Base-by-base conservation (phyloP, 23 red algal genomes). In the Porphyridium purpureum region DNA sequence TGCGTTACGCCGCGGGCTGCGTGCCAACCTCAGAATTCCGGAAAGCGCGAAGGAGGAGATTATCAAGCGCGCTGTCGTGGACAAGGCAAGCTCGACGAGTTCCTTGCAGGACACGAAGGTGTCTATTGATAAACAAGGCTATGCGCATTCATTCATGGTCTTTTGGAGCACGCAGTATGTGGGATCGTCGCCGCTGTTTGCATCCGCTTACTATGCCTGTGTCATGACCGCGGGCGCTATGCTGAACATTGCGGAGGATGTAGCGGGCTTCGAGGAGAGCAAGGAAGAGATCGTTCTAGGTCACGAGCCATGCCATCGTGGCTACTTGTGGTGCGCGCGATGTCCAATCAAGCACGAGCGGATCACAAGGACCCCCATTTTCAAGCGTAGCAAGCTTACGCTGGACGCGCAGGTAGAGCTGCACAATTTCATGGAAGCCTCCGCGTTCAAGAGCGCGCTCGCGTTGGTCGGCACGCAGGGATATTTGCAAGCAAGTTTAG, bases 141-240 rank as follows among this genome's bases (percentile, higher is more conserved):
- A 1, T 0, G 59, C 59, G 1, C 49, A 48, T 26, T 47, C 35
- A 19, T 64, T 48, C 28, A 5, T 64, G 28, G 59, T 42, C 1
- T 64, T 48, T 42, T 64, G 59, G 59, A 64, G 47, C 35, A 64
- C 59, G 4, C 33, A 38, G 5, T 64, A 47, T 46, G 47, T 47
- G 20, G 59, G 31, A 22, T 19, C 33, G 7, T 25, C 46, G 2
- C 38, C 31, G 4, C 15, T 64, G 15, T 4, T 64, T 3, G 33
- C 59, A 3, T 21, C 24, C 20, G 49, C 38, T 20, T 64, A 64
- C 30, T 64, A 35, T n/a, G 32, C 59, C 7, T 64, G 59, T 24
- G 28, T 64, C 36, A 64, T 64, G 59, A 42, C 59, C 1, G 59
- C 59, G n/a, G 59, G 59, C 3, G 35, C 49, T 26, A 46, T 32